Evolutionary conservation across 495 filamentous ascomycete species (phyloP), one percentile per base, ranked within the genome.

Genomic region (Hypoxylon fragiforme): DNA sequence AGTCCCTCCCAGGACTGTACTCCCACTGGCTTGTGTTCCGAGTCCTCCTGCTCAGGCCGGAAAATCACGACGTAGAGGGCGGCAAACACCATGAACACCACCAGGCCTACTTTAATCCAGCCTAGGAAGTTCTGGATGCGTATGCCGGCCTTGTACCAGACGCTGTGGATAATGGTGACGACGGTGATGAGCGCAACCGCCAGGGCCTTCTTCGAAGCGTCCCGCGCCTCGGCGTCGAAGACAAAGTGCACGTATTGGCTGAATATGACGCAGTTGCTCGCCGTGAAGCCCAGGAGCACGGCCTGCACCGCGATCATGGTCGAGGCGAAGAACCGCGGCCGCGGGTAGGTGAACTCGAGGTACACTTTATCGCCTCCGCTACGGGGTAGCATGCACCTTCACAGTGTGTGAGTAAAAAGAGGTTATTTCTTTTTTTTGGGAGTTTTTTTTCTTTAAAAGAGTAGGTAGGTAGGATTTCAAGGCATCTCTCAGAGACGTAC

Each of bases 281-380:
- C 77, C 0, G 85, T 87, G 53, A 90, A 90, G 0, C 87, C 86
- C 1, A 90, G 69, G 0, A 90, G 64, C 11, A 91, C 80, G 2
- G 84, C 80, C 38, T 89, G 82, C 4, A 85, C 77, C 1, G 85
- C 84, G 30, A 91, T 70, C 37, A 90, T 64, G 0, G 81, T 85
- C 2, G 86, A 86, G 0, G 85, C 85, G 13, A 92, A 76, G 57
- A 87, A 89, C 12, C 78, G 78, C 2, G 88, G 88, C 18, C 73
- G 73, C 0, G 78, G 82, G 69, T 90, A 92, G 0, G 84, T 83
- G 67, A 84, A 87, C 59, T 92, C 88, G 44, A 91, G 80, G 57
- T 92, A 92, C 21, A 90, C 84, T 69, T 90, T 90, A 32, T 82
- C 77, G 14, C 86, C 87, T 1, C 88, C 86, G 2, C 81, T 85